Base-by-base conservation (phyloP, 2,329 filamentous ascomycete species). In the Penicillium sp. region DNA sequence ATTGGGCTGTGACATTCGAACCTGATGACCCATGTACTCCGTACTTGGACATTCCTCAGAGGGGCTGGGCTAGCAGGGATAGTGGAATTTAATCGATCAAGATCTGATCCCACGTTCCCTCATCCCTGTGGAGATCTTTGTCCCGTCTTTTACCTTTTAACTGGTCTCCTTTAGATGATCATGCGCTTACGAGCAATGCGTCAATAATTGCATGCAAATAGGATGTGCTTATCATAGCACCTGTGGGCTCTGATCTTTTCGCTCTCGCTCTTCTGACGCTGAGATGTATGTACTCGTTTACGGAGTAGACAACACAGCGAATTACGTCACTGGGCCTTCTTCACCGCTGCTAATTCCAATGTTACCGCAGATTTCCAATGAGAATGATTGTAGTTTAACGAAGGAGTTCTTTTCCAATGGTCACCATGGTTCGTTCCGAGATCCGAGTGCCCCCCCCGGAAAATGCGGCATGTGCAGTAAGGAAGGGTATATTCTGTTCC, bases 11-110 rank as follows among this genome's bases (percentile, higher is more conserved):
- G 16, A 40, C 38, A 16, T 16, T 16, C 14, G 9, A 16, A 4
- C 5, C 4, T 40, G 14, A 39, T n/a, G 14, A 40, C 38, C 40
- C 14, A 7, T 3, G 42, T 11, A 48, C 40, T 31, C 43, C 50
- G 18, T 47, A 36, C n/a, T 18, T 18, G 18, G 18, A 18, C 29
- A 32, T 47, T 34, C 32, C 45, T 43, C 41, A 50, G 48, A 31
- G 39, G 53, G 42, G 55, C 27, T 36, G 36, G 48, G 42, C 59
- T 61, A 63, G 59, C 41, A 58, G 53, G 55, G 58, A 56, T 55
- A 45, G 29, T 13, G 36, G 36, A 29, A 39, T 39, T 14, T 3
- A 39, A 47, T 47, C 24, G 48, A 50, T 53, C 47, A n/a, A 36
- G 53, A 62, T 62, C 10, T 52, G 50, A 56, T 58, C 41, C 32